Base-by-base conservation (phyloP, 345 rosid genomes). In the Mangifera indica region DNA sequence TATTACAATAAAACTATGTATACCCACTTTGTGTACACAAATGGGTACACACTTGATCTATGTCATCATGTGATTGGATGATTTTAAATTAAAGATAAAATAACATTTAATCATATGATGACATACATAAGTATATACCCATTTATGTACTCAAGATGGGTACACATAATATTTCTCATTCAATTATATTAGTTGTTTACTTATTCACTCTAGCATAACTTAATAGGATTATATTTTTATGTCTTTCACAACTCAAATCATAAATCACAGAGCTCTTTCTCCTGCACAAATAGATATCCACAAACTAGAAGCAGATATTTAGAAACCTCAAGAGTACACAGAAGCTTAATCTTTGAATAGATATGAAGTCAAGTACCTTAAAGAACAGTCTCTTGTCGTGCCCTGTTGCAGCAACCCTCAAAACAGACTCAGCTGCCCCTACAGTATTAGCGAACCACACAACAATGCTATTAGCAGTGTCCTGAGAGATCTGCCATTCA, bases 401-500 rank as follows among this genome's bases (percentile, higher is more conserved):
- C 58, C 98, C 98, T 61, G 98, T 90, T 45, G 98, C 98, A 22
- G 98, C 98, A 71, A 94, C 98, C 77, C 98, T 87, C 66, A 92
- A 81, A 61, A 94, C 98, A 21, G 95, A 91, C 80, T 94, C 98
- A 7, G 98, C 91, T 6, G 97, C 98, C 24, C 98, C 98, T 8
- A 94, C 78, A 12, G 97, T 94, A 81, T 94, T 94, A 73, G 98
- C 98, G 21, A 94, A 84, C 80, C 92, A 85, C 0, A 93, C 98
- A 67, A 89, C 83, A 15, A 90, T 82, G 73, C 74, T 80, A 70
- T 87, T 88, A 15, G 98, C 98, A 10, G 97, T 84, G 71, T 94
- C 98, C 81, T 90, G 98, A 29, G 98, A 94, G 56, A 94, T 89
- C 84, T 94, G 97, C 98, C 98, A 92, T 83, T 92, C 98, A 42